Evolutionary conservation across 1,139 yeast genomes (phyloP), one percentile per base, ranked within the genome.

Genomic region (Kodamaea sp.): DNA sequence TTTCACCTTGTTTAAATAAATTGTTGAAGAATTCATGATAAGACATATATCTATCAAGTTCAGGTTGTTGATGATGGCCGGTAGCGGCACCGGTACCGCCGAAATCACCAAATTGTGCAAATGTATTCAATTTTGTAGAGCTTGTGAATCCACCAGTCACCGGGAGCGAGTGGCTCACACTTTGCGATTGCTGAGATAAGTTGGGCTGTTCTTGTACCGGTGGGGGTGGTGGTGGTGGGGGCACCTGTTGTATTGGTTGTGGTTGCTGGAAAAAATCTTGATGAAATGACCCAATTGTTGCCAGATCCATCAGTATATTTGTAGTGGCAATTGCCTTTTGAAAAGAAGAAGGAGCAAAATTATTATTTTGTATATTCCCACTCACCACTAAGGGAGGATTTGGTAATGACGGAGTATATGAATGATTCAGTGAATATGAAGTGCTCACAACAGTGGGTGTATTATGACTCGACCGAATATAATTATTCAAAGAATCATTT

Each of bases 381-480:
- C n/a, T n/a, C n/a, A 15, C 20, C 4, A 15, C 12, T 12, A 8
- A n/a, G 8, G 39, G 43, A 28, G 37, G 28, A 41, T 27, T 50
- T 38, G 34, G 46, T 30, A 45, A 41, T 9, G 62, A 55, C 15
- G 72, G 68, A 7, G 71, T 66, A 45, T 69, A 71, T 27, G 72
- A 64, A 46, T 63, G 65, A 46, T 62, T 62, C 8, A 75, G 68
- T 8, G 70, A 58, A 52, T 75, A 75, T 4, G 79, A 73, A 8
- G 70, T 62, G 44, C 75, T 67, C 11, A 78, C 71, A 34, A 67
- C 76, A 33, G 73, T 73, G 5, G 83, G 84, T 2, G 81, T 75
- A 53, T 77, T 75, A 52, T 77, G 82, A 36, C 70, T 62, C 12
- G 70, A 58, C 8, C 75, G 75, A 15, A 70, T 64, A 47, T 65